A percentile compares a stretch with the other conserved stretches of the same genome.
phyloP scores from a whole-genome alignment of 108 stramenopile species.

The Nannochloropsis salina region DNA sequence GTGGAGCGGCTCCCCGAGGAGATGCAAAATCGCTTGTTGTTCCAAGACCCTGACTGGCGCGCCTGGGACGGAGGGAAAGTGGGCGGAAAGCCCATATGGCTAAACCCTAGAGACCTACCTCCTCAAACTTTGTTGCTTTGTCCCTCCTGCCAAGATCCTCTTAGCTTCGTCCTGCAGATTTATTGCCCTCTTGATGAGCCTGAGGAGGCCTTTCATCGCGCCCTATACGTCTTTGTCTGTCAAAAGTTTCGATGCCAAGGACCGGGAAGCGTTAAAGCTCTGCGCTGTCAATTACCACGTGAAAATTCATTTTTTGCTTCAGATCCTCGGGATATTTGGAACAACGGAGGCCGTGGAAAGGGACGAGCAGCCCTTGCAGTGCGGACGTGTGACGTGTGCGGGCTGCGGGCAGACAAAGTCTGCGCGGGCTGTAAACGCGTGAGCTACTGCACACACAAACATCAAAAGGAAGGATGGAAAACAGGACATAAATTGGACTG shows the following conservation, averaged over 20 bases:
- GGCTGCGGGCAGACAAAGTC: not conserved
- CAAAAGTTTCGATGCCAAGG: conserved; percentile 6
- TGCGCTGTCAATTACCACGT: not conserved
- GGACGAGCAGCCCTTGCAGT: not conserved
- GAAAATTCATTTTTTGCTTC: not conserved
- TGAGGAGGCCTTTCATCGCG: conserved; percentile 3
- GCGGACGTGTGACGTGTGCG: not conserved
- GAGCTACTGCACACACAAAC: not conserved
- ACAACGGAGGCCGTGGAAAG: not conserved
- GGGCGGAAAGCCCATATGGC: not conserved
- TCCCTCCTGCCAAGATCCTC: not conserved
- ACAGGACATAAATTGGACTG: not conserved
- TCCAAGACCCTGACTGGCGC: conserved; percentile 12
- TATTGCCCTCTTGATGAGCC: not conserved
- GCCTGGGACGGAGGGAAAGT: not conserved
- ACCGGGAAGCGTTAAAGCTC: not conserved
- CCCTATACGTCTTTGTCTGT: not conserved
- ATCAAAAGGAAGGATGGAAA: conserved; percentile 15
- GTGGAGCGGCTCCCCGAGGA: not conserved
- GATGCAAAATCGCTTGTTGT: not conserved
- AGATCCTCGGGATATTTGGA: not conserved
- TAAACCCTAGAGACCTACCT: not conserved
- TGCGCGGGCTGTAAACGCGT: conserved; percentile 16
- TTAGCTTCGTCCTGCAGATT: not conserved
- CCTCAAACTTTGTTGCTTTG: not conserved